These are phyloP conservation scores for Hemerocallis citrina DNA, from an alignment of 106 monocot species.

Conservation along the genomic window DNA sequence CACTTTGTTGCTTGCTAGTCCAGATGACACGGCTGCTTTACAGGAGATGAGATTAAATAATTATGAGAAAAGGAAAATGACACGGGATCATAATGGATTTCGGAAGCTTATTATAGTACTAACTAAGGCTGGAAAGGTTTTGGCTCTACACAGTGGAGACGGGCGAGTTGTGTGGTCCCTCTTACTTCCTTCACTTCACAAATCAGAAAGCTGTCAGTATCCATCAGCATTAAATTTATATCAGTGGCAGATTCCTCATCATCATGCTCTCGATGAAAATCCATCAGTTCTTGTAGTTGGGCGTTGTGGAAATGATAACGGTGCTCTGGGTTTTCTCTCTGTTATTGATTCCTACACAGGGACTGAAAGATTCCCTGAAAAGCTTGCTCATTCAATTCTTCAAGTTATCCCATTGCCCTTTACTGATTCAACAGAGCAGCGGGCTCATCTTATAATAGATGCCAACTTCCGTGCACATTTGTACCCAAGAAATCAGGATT, in stretches of 20 bases:
- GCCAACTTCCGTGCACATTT: conserved; percentile 59
- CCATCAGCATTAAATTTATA: conserved; percentile 54
- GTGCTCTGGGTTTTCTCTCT: conserved; percentile 47
- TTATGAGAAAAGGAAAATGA: conserved; percentile 90
- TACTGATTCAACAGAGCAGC: conserved; percentile 69
- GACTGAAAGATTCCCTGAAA: conserved; percentile 41
- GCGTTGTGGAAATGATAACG: conserved; percentile 51
- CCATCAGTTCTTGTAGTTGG: conserved; percentile 90
- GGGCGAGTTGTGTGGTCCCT: conserved; percentile 91
- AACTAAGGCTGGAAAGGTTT: conserved; percentile 81
- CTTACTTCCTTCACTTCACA: conserved; percentile 50
- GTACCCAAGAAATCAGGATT: conserved; percentile 71
- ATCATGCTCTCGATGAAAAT: conserved; percentile 78
- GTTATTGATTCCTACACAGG: conserved; percentile 88
- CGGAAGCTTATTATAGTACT: conserved; percentile 84
- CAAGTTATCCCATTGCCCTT: conserved; percentile 77
- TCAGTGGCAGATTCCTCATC: conserved; percentile 94
- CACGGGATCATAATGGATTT: conserved; percentile 96
- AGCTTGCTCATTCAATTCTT: conserved; percentile 50
- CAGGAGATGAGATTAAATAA: conserved; percentile 82
- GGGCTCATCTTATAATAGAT: conserved; percentile 87
- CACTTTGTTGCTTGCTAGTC: conserved; percentile 82
- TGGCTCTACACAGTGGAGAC: conserved; percentile 94
- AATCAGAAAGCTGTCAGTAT: conserved; percentile 32
- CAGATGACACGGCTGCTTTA: conserved; percentile 70